Percentiles rank a stretch among this genome's conserved stretches.
phyloP scores from a whole-genome alignment of 305 asterid species.

The Fraxinus nigra region DNA sequence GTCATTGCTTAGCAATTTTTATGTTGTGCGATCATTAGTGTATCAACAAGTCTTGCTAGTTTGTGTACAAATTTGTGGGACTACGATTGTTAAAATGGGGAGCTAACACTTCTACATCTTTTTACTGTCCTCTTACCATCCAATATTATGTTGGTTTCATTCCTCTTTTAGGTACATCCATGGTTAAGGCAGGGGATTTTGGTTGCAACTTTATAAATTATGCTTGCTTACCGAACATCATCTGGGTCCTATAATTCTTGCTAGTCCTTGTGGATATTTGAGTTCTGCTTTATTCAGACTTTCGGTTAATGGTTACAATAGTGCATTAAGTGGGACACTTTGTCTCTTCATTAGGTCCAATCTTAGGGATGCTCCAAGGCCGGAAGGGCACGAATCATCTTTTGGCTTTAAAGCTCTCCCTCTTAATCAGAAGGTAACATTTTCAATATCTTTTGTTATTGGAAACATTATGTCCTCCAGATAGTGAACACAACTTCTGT shows the following conservation, averaged over 20 bases:
- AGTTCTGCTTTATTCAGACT: background rate
- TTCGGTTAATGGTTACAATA: background rate
- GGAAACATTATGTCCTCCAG: background rate
- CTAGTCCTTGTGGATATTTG: background rate
- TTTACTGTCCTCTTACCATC: background rate
- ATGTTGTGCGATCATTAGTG: background rate
- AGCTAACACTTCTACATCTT: background rate
- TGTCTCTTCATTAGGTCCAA: constrained; percentile 26
- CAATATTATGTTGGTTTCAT: background rate
- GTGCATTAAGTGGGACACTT: background rate
- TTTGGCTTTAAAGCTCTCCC: constrained; percentile 50
- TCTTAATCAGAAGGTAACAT: constrained; percentile 42
- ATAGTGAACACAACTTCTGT: background rate
- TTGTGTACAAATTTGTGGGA: background rate
- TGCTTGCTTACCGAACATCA: background rate
- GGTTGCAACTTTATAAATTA: background rate
- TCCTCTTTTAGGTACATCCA: background rate
- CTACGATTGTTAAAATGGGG: background rate
- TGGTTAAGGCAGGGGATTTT: background rate
- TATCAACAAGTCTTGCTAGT: background rate
- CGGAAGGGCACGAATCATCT: constrained; percentile 15
- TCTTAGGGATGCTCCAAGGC: constrained; percentile 25
- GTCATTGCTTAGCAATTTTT: background rate
- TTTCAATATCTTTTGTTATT: background rate
- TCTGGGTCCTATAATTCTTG: background rate